Conservation (phyloP, 2,329 filamentous ascomycete genomes). For the Paramyrothecium roridum region DNA sequence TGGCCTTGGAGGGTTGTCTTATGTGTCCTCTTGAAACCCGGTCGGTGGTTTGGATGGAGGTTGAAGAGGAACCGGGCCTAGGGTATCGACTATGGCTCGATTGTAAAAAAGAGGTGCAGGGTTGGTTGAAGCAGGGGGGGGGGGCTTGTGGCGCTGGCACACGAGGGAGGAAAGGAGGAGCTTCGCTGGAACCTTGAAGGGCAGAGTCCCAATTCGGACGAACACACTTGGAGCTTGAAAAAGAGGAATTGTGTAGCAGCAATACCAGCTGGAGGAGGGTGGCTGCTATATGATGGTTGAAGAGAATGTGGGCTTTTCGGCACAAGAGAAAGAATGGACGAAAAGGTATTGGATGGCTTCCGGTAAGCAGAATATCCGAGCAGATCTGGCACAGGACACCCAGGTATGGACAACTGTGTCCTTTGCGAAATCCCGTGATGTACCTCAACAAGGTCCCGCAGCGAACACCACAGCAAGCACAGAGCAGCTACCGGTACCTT, state of each 20-base stretch:
- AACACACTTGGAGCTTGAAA: too few species aligned
- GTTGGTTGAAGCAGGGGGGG: too few species aligned
- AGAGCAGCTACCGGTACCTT: background rate
- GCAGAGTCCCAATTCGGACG: too few species aligned
- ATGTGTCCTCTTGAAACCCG: background rate
- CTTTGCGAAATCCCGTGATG: constrained; percentile 33
- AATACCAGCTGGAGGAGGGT: background rate
- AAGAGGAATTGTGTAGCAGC: background rate
- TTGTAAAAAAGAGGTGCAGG: background rate
- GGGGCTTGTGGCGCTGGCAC: too few species aligned
- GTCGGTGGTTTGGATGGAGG: background rate
- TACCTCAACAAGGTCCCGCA: constrained; percentile 14
- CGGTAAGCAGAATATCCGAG: constrained; percentile 3
- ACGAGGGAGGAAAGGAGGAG: too few species aligned
- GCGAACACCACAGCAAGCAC: too few species aligned
- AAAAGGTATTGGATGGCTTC: constrained; percentile 7
- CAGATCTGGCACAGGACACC: background rate
- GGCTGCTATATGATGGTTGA: background rate
- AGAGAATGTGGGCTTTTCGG: background rate
- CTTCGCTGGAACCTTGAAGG: too few species aligned
- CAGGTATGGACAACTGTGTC: constrained; percentile 29
- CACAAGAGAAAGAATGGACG: background rate
- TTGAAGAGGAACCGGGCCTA: background rate
- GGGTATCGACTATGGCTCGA: background rate
- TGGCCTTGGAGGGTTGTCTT: background rate